Conservation (phyloP, 805 yeast species). For the Jamesozyma piceae region DNA sequence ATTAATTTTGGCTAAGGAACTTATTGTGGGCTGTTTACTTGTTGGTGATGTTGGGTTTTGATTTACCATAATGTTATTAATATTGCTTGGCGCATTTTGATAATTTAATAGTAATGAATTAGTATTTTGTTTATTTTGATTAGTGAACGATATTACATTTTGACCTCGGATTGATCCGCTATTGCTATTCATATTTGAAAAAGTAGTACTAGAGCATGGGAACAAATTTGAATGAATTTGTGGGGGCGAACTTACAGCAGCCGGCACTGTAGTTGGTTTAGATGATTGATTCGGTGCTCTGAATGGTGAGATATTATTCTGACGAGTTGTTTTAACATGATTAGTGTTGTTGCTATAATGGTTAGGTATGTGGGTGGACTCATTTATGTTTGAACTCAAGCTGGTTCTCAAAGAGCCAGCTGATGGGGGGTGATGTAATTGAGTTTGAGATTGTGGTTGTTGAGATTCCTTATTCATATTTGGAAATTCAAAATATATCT, state of each 20-base stretch:
- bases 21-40: slow-evolving; percentile 10
- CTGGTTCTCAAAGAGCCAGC: background rate
- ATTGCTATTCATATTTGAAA: background rate
- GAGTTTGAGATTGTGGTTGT: background rate
- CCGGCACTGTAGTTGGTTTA: background rate
- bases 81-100: background rate
- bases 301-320: background rate
- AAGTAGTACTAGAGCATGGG: background rate
- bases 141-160: background rate
- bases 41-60: slow-evolving; percentile 4
- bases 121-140: background rate
- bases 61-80: background rate
- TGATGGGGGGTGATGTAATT: background rate
- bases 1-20: slow-evolving; percentile 9
- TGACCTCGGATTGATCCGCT: too few species aligned
- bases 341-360: slow-evolving; percentile 6
- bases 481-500: slow-evolving; percentile 7
- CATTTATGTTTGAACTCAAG: background rate
- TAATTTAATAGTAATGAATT: background rate
- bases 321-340: background rate
- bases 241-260: background rate
- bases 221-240: background rate
- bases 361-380: background rate
- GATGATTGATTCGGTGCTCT: background rate
- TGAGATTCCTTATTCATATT: background rate